Conservation (phyloP, 306 rosid genomes). For the Lathyrus aphaca region DNA sequence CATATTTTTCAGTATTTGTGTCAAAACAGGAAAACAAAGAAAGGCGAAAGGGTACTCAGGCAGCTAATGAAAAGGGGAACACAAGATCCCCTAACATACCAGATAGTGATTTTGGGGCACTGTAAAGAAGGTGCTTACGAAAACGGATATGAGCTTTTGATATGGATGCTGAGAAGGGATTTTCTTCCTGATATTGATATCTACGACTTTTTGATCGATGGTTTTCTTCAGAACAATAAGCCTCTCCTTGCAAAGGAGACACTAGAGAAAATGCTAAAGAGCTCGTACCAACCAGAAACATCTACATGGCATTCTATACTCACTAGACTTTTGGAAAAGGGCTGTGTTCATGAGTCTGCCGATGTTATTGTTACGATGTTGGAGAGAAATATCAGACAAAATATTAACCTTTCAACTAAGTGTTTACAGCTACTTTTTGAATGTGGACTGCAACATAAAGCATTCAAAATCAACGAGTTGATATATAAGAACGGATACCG, state of each 20-base stretch:
- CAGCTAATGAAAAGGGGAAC: conserved; percentile 89
- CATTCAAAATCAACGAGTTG: conserved; percentile 58
- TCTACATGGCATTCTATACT: conserved; percentile 71
- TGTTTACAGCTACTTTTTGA: conserved; percentile 65
- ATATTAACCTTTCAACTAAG: conserved; percentile 63
- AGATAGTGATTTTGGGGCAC: conserved; percentile 78
- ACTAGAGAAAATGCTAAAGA: conserved; percentile 80
- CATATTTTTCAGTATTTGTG: conserved; percentile 70
- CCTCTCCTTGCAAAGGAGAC: conserved; percentile 75
- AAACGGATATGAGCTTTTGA: conserved; percentile 64
- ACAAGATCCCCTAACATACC: conserved; percentile 73
- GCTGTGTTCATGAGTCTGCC: conserved; percentile 63
- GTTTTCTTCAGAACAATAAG: conserved; percentile 63
- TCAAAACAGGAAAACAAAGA: conserved; percentile 66
- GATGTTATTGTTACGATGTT: conserved; percentile 62
- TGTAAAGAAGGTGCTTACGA: conserved; percentile 73
- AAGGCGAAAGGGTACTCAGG: conserved; percentile 74
- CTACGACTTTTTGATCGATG: conserved; percentile 63
- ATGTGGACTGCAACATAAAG: conserved; percentile 53
- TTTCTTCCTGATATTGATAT: conserved; percentile 66
- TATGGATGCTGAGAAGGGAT: conserved; percentile 80
- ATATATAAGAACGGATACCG: conserved; percentile 71
- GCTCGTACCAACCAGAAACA: conserved; percentile 68
- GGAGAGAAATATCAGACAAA: conserved; percentile 72
- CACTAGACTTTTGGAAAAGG: conserved; percentile 61